Base-by-base conservation (phyloP, 805 yeast genomes). In the Candida sakaeoensis region DNA sequence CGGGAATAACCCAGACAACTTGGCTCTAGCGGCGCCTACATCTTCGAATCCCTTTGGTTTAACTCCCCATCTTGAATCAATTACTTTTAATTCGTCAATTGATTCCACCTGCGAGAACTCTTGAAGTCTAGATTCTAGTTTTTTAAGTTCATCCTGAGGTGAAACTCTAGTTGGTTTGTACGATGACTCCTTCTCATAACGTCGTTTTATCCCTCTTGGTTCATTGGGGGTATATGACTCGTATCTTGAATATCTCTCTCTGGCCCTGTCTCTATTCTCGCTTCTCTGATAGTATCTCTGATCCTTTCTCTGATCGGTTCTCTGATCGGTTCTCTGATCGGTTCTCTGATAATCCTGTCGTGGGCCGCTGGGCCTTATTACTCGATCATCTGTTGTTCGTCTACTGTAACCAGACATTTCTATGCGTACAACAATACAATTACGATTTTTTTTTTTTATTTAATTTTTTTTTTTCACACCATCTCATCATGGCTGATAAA, bases 1-100 rank as follows among this genome's bases (percentile, higher is more conserved):
- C 2, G 90, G 87, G 51, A 87, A 88, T 2, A 85, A 58, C 0
- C 95, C 95, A 1, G 87, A 75, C 13, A 84, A 62, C 51, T 87
- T 88, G 5, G 93, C 95, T 44, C 82, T 68, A 45, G 80, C 85
- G 0, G 93, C 84, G 1, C 85, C 74, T 1, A 84, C 79, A 5
- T 75, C 74, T 52, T 85, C 93, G 54, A 83, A 83, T 0, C 87
- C 91, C 45, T 69, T 68, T 1, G 95, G 89, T 24, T 72, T 70
- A 17, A 75, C 63, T 37, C 86, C 93, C 95, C 95, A 87, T 36
- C 68, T 61, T 0, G 86, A 69, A 14, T 65, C 68, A 9, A 61
- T 51, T 9, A 81, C 64, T 35, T 64, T 62, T n/a, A 85, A 57
- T 33, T 74, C 64, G 31, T 76, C 74, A 22, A 86, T 59, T 0